Base-by-base conservation (phyloP, 352 stramenopile genomes). In the Heterotrichella gracilis region DNA sequence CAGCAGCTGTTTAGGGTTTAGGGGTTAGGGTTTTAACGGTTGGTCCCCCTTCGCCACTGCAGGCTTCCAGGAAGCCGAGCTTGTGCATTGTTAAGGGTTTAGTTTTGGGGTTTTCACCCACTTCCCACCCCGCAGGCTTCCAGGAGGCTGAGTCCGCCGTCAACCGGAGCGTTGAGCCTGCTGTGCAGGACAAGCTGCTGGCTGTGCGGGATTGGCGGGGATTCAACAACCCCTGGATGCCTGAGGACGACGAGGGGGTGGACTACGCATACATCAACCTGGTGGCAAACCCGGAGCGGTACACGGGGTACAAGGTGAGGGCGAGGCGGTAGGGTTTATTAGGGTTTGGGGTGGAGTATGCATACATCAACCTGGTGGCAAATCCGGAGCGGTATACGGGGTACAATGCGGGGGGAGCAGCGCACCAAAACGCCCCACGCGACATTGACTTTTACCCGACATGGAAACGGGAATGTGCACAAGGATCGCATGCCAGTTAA, bases 211-310 rank as follows among this genome's bases (percentile, higher is more conserved):
- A 19, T 13, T 19, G 25, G 21, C 69, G 72, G 71, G 25, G 25
- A n/a, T 72, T 72, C 39, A 73, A 73, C 9, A 25, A 73, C 13
- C 68, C 63, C 39, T 63, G 17, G 17, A 63, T 17, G 17, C 85
- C 20, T 2, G 32, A 85, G 79, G 73, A 81, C 64, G n/a, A n/a
- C n/a, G n/a, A n/a, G n/a, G n/a, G n/a, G n/a, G n/a, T n/a, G n/a
- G n/a, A n/a, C n/a, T n/a, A n/a, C n/a, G n/a, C n/a, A n/a, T 94
- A 93, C 76, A 85, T 98, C 71, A 95, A 98, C 76, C 74, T 97
- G 25, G 75, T 91, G 9, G 79, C 90, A 70, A 98, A 98, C 79
- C 88, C 88, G 0, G 91, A 98, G 79, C 79, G 84, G 19, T 96
- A 93, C 81, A 98, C 91, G 17, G 89, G 89, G 21, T 96, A 95